Evolutionary conservation across 176 grass and related monocot species (phyloP).

Genomic region (Paspalum vaginatum): DNA sequence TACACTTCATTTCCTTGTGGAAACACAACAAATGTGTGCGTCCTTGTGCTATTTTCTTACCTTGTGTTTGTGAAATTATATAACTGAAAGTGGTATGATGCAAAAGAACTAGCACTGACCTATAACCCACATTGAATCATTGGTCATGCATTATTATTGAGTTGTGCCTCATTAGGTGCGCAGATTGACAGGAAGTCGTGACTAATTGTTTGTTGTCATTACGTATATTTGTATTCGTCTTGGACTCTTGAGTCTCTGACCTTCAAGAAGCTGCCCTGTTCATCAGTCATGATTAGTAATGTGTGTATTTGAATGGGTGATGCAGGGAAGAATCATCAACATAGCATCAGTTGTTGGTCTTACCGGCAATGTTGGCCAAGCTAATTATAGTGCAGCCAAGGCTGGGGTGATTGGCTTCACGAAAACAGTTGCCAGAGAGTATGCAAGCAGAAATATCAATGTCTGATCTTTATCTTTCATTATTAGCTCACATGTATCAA

Average conservation of each 20-base stretch:
- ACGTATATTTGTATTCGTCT: slow-evolving; percentile 1
- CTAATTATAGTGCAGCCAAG: slow-evolving; percentile 95
- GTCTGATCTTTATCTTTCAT: slow-evolving; percentile 40
- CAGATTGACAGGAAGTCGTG: slow-evolving; percentile 1
- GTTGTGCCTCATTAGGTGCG: neutral
- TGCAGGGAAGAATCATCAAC: slow-evolving; percentile 91
- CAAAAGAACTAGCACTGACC: slow-evolving; percentile 4
- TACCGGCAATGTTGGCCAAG: slow-evolving; percentile 89
- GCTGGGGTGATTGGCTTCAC: slow-evolving; percentile 97
- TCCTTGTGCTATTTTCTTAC: slow-evolving; percentile 5
- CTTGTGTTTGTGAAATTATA: slow-evolving; percentile 17
- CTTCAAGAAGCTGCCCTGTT: neutral
- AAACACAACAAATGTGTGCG: neutral
- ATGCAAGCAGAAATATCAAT: slow-evolving; percentile 97
- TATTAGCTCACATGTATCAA: neutral
- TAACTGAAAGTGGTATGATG: slow-evolving; percentile 7
- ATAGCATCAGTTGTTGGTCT: slow-evolving; percentile 96
- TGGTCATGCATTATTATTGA: neutral
- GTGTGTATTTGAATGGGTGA: slow-evolving; percentile 25
- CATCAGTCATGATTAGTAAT: neutral
- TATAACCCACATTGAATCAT: neutral
- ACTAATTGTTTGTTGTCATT: neutral
- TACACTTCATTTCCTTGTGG: neutral
- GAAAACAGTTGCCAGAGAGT: slow-evolving; percentile 94
- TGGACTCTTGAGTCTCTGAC: neutral